A percentile compares a stretch with the other conserved stretches of the same genome.
Conservation (phyloP, 441 rosid species). For the Populus hybrid region DNA sequence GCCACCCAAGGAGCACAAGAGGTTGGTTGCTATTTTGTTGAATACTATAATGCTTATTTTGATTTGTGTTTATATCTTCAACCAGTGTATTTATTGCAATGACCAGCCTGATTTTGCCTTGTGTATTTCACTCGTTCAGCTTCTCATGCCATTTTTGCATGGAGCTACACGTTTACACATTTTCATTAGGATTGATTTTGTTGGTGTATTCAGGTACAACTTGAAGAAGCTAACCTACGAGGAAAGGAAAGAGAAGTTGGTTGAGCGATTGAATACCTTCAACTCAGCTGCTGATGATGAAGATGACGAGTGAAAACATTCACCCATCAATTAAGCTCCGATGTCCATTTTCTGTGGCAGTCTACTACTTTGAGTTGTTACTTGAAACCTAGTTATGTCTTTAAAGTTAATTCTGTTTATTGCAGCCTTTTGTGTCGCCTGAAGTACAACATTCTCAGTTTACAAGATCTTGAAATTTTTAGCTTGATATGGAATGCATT, state of each 20-base stretch:
- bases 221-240: slow-evolving; percentile 78
- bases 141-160: no score
- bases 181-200: background rate
- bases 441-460: background rate
- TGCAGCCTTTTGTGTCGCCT: slow-evolving; percentile 12
- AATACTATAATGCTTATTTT: no score
- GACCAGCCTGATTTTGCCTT: background rate
- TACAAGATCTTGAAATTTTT: slow-evolving; percentile 17
- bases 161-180: background rate
- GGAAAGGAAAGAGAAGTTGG: slow-evolving; percentile 69
- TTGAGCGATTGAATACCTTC: slow-evolving; percentile 61
- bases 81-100: background rate
- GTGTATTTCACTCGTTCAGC: no score
- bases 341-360: background rate
- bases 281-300: slow-evolving; percentile 53
- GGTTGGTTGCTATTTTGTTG: slow-evolving; percentile 32
- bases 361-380: background rate
- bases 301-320: slow-evolving; percentile 35
- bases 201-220: slow-evolving; percentile 40
- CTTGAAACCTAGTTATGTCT: slow-evolving; percentile 1
- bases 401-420: slow-evolving; percentile 19
- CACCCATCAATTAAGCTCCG: background rate
- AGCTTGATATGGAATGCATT: slow-evolving; percentile 20
- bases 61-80: no score
- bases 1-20: slow-evolving; percentile 71